Evolutionary conservation across 768 basidiomycete species (phyloP), one percentile per base, ranked within the genome.

Genomic region (Crucibulum laeve): DNA sequence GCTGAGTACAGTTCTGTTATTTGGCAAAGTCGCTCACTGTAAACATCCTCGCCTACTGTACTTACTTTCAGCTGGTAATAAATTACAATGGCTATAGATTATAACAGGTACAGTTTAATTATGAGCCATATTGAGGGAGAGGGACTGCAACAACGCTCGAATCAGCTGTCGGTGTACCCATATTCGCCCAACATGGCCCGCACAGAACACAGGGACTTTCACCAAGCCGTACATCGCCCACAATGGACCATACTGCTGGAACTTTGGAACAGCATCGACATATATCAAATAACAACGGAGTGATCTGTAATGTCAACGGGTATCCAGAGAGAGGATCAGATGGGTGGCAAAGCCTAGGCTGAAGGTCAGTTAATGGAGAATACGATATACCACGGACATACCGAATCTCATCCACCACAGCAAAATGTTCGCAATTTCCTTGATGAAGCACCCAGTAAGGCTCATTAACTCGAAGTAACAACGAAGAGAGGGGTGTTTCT

Each of bases 401-500:
- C 90, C 91, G 74, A 47, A 92, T 82, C 49, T 85, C 75, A 46
- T 88, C 80, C 28, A 91, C 49, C 17, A 84, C 74, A 17, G 90
- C 51, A 57, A 82, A 87, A 54, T 92, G 90, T 52, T 91, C 87
- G 55, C 90, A 92, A 52, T 79, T 84, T 25, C 89, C 90, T 42
- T 76, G 74, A 54, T 92, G 90, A 14, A 91, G 65, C 43, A 91
- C 64, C 80, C 85, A 89, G 51, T 92, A 91, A 0, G 91, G 91
- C 53, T 84, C 73, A 51, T 87, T 76, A 26, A 88, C 59, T 24
- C 82, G 74, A 17, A 91, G 59, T 3, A 69, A 62, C 18, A 91
- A 71, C 1, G 79, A 73, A 1, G 67, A 60, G 30, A 91, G 63
- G 6, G 56, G 43, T 5, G 77, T 78, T 42, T 79, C 69, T 42